Evolutionary conservation across 176 grass and related monocot species (phyloP).

Genomic region (Hyparrhenia diplandra): DNA sequence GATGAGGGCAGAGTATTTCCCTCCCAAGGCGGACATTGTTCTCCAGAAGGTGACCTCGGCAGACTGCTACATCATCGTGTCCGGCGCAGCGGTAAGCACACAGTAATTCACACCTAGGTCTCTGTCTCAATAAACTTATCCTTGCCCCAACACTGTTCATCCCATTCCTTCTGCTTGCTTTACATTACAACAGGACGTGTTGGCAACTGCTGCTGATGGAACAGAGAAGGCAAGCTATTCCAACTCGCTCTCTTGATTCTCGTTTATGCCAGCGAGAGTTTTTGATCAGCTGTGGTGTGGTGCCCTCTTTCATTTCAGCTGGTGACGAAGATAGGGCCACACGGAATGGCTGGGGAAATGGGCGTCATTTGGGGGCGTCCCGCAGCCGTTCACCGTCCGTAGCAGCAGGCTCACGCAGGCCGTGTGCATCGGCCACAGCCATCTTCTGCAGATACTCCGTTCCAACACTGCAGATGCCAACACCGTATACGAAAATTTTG

Average conservation of each 20-base stretch:
- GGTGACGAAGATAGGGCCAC: constrained; percentile 23
- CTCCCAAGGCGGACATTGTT: constrained; percentile 47
- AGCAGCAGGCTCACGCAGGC: constrained; percentile 40
- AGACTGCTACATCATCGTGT: constrained; percentile 54
- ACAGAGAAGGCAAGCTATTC: not conserved
- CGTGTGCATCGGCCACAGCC: constrained; percentile 34
- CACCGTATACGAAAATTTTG: constrained; percentile 4
- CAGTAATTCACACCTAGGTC: too few relatives aligned
- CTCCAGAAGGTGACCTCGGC: constrained; percentile 42
- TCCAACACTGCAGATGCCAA: constrained; percentile 30
- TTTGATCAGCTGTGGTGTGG: not conserved
- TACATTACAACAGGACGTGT: not conserved
- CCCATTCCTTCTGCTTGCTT: not conserved
- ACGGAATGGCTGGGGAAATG: constrained; percentile 51
- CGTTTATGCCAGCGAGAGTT: not conserved
- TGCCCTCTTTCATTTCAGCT: not conserved
- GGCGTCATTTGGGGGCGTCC: constrained; percentile 46
- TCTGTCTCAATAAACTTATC: not conserved
- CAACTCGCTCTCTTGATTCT: not conserved
- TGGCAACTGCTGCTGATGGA: not conserved
- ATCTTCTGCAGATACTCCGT: constrained; percentile 29
- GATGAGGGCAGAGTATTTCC: constrained; percentile 43
- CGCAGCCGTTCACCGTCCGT: constrained; percentile 56
- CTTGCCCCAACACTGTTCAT: not conserved
- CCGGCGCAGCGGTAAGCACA: constrained; percentile 16